Evolutionary conservation across 352 stramenopile genomes (phyloP), one percentile per base, ranked within the genome.

Genomic region (Elongisporangium anandrum): DNA sequence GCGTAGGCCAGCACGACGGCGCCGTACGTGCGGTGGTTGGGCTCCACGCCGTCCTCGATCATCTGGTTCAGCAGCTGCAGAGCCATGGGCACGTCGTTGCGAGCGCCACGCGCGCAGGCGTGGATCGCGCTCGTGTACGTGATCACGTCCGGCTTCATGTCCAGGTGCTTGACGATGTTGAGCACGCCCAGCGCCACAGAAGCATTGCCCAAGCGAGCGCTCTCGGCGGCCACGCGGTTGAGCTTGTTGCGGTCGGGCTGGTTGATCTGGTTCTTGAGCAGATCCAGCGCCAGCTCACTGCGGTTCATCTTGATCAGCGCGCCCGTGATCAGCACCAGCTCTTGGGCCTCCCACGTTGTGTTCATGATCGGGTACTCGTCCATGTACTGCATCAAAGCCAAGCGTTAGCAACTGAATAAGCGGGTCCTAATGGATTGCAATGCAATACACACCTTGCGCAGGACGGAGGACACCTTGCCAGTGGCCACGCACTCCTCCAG

Each of bases 111-210:
- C 12, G 81, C 82, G 41, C 83, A 95, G 23, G 84, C 84, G 65
- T 90, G 78, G 59, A 95, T 95, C 24, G 79, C 80, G 57, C 80
- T 89, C 22, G 81, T 92, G 72, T 88, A 95, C 26, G 79, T 90
- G 26, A 90, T 64, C 9, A 90, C 79, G 63, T 92, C 81, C 1
- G 77, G 79, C 38, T 66, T 50, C 54, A 91, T 60, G n/a, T 74
- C 54, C 48, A 90, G 88, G 60, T 93, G 73, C 47, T 80, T 80
- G 24, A 70, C 69, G 55, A 93, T 90, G 52, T 89, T 73, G 39
- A 93, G 67, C 17, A 91, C 70, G 19, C 79, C 81, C n/a, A 89
- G 58, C 41, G 84, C 84, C 47, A 93, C 76, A 15, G 69, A 60
- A 17, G 75, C 68, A 63, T 93, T 91, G 50, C 81, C 81, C 55